These are phyloP conservation scores for Handroanthus guayacan DNA, from an alignment of 257 asterid species.

Conservation along the genomic window DNA sequence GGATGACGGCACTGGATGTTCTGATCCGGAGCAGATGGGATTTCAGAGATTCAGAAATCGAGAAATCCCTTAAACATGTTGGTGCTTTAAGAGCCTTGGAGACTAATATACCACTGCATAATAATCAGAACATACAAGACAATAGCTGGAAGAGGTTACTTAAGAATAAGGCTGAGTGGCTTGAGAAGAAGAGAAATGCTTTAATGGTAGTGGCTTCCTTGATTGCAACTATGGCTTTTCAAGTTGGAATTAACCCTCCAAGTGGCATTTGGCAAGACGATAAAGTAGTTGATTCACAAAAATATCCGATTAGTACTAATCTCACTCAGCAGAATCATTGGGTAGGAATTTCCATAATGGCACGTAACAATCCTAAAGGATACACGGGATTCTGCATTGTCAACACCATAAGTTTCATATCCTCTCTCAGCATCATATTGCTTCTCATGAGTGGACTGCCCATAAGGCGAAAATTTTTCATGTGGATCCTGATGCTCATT, in stretches of 20 bases:
- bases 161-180: too few relatives aligned
- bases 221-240: too few relatives aligned
- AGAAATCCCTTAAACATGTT: background rate
- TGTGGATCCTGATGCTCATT: constrained; percentile 44
- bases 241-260: too few relatives aligned
- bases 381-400: constrained; percentile 10
- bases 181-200: too few relatives aligned
- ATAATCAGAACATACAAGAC: too few relatives aligned
- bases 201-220: too few relatives aligned
- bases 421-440: constrained; percentile 46
- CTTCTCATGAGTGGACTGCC: constrained; percentile 44
- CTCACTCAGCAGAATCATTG: background rate
- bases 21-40: background rate
- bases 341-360: constrained; percentile 31
- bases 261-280: too few relatives aligned
- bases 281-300: too few relatives aligned
- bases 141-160: too few relatives aligned
- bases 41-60: background rate
- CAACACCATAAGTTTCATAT: constrained; percentile 35
- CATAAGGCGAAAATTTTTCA: constrained; percentile 18
- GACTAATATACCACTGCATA: too few relatives aligned
- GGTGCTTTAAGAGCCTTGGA: too few relatives aligned
- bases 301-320: too few relatives aligned
- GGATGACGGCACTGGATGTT: background rate
- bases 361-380: background rate